Evolutionary conservation across 108 stramenopile genomes (phyloP), one percentile per base, ranked within the genome.

Genomic region (Parietichytrium sp.): DNA sequence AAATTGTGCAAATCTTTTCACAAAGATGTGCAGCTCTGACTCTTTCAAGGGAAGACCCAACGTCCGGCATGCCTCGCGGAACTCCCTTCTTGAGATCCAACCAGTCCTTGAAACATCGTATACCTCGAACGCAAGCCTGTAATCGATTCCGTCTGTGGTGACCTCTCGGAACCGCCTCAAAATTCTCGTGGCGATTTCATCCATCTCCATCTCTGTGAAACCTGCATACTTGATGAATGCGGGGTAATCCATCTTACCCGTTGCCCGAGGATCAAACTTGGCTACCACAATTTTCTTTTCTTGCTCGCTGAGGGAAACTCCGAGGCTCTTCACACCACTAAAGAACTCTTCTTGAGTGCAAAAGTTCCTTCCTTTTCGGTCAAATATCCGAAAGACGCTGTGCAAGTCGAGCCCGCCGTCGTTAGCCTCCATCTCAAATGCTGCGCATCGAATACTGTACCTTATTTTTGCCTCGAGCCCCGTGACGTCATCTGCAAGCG

Each of bases 201-300:
- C 61, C 61, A 72, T 31, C 45, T 72, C 61, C 33, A 72, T 13
- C 6, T 72, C 61, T 6, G 61, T 45, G 20, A 72, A 72, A 6
- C 61, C 61, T 7, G 61, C 61, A 27, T 18, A 72, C 7, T 20
- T 33, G 7, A 72, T 42, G 45, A 72, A 72, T 33, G 29, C 61
- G 42, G 38, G 38, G 61, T 72, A 72, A 27, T 72, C 42, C 10
- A 72, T 42, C 33, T 72, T 12, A 3, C 45, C 61, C 10, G 23
- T 31, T 72, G 61, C 61, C 10, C 61, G 61, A 6, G 61, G 61
- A 20, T 72, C 61, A 20, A 72, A 72, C 45, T 38, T 72, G n/a
- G 61, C 61, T 0, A 72, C 38, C 23, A 72, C 38, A 10, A 25
- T n/a, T 42, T 38, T 72, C 16, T 42, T 33, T 27, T 72, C 61